Conservation (phyloP, 768 basidiomycete genomes). For the Lentinula detonsa region DNA sequence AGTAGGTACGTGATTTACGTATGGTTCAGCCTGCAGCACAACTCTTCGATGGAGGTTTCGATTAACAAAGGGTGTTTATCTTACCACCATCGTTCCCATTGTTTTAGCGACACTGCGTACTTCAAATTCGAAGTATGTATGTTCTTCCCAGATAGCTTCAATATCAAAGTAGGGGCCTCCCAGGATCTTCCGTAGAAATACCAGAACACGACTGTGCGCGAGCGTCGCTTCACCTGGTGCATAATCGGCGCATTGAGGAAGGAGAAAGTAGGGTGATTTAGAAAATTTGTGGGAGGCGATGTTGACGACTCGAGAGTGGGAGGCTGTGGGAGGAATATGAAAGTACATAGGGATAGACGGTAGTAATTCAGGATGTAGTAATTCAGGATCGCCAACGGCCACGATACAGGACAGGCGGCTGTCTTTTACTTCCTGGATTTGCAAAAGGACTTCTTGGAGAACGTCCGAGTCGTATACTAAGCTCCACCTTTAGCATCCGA, state of each 20-base stretch:
- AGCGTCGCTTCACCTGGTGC: conserved; percentile 34
- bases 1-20: conserved; percentile 56
- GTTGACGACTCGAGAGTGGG: conserved; percentile 12
- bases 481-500: not conserved
- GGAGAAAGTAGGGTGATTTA: conserved; percentile 33
- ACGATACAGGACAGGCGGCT: conserved; percentile 29
- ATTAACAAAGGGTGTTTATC: conserved; percentile 5
- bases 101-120: conserved; percentile 43
- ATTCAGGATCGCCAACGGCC: conserved; percentile 25
- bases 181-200: conserved; percentile 37
- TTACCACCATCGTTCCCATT: conserved; percentile 52
- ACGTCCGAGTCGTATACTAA: conserved; percentile 29
- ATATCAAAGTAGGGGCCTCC: conserved; percentile 50
- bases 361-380: conserved; percentile 12
- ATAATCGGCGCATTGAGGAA: conserved; percentile 35
- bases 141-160: conserved; percentile 59
- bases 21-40: conserved; percentile 40
- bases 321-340: conserved; percentile 19
- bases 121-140: conserved; percentile 49
- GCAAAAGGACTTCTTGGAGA: conserved; percentile 21
- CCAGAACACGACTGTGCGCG: conserved; percentile 40
- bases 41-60: not conserved
- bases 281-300: conserved; percentile 24
- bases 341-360: conserved; percentile 29
- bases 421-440: conserved; percentile 17